Percentiles rank a stretch among this genome's conserved stretches.
phyloP scores from a whole-genome alignment of 306 rosid genomes.

The Potentilla sterilis region DNA sequence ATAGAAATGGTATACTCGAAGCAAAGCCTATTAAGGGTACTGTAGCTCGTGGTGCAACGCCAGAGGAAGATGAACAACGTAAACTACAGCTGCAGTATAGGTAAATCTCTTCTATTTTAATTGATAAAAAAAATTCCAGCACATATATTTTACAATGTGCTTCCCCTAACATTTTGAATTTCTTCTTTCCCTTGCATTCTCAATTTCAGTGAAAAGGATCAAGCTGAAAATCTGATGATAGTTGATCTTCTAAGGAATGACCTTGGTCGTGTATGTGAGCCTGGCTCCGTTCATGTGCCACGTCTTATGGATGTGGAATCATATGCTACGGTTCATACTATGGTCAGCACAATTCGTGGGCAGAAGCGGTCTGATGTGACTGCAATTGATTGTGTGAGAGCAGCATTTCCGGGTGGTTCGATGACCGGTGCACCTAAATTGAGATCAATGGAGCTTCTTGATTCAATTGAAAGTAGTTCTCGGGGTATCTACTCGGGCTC shows the following conservation, averaged over 20 bases:
- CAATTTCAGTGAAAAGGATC: constrained; percentile 82
- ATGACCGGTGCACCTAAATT: constrained; percentile 99
- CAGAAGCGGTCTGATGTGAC: constrained; percentile 53
- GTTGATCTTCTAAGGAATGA: constrained; percentile 97
- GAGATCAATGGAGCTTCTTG: constrained; percentile 94
- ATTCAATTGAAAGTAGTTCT: constrained; percentile 69
- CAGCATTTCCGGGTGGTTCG: constrained; percentile 97
- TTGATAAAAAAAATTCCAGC: background rate
- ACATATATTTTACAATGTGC: background rate
- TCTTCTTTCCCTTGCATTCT: constrained; percentile 8
- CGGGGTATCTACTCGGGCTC: constrained; percentile 95
- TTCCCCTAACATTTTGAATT: background rate
- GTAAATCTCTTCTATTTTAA: constrained; percentile 34
- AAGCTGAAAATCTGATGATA: constrained; percentile 94
- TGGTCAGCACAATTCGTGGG: constrained; percentile 95
- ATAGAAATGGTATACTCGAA: constrained; percentile 68
- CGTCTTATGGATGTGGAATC: constrained; percentile 88
- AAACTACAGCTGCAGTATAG: constrained; percentile 71
- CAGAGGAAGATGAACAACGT: constrained; percentile 66
- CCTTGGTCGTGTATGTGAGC: constrained; percentile 92
- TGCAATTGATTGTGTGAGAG: constrained; percentile 74
- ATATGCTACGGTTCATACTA: constrained; percentile 92
- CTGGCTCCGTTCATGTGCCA: constrained; percentile 94
- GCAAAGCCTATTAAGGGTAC: constrained; percentile 99
- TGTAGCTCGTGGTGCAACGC: constrained; percentile 74